These are phyloP conservation scores for Penicillium brevicompactum DNA, from an alignment of 2,329 filamentous ascomycete species.

Conservation along the genomic window DNA sequence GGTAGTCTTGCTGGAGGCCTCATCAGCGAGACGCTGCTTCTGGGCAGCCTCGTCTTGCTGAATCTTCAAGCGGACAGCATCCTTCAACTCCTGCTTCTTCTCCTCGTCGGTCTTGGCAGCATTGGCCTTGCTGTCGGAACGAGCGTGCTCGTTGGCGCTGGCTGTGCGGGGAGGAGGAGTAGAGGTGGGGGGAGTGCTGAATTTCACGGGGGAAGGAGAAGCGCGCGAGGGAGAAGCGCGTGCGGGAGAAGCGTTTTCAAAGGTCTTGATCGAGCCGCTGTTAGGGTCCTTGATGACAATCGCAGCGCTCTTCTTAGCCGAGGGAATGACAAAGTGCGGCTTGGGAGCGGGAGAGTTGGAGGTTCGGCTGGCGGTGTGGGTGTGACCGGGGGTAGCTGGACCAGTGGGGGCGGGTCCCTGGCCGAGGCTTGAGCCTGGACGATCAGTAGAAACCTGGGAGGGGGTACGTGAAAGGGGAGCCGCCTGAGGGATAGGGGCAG, in stretches of 20 bases:
- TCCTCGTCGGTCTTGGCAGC: slow-evolving; percentile 73
- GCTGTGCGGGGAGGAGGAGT: slow-evolving; percentile 78
- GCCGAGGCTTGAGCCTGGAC: slow-evolving; percentile 61
- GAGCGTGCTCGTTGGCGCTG: slow-evolving; percentile 67
- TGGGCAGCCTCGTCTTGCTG: slow-evolving; percentile 60
- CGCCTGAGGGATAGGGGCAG: slow-evolving; percentile 55
- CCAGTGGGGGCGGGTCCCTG: slow-evolving; percentile 56
- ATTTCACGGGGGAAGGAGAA: slow-evolving; percentile 59
- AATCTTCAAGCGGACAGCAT: slow-evolving; percentile 53
- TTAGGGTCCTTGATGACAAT: slow-evolving; percentile 83
- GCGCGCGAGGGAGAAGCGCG: slow-evolving; percentile 62
- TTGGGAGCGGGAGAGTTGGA: slow-evolving; percentile 62
- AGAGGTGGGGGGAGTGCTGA: slow-evolving; percentile 71
- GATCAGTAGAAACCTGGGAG: slow-evolving; percentile 75
- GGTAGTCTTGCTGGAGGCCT: slow-evolving; percentile 41
- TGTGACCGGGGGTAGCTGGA: slow-evolving; percentile 52
- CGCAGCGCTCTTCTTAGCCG: slow-evolving; percentile 68
- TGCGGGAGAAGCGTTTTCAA: slow-evolving; percentile 58
- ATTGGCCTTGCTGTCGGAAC: slow-evolving; percentile 67
- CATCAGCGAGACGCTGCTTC: slow-evolving; percentile 52
- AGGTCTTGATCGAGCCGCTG: slow-evolving; percentile 74
- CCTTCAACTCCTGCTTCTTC: slow-evolving; percentile 74
- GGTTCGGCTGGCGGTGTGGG: slow-evolving; percentile 56
- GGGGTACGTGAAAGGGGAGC: slow-evolving; percentile 78
- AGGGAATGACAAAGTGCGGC: slow-evolving; percentile 65